Evolutionary conservation across 805 yeast species (phyloP).

Genomic region (Nadsonia fulvescens): DNA sequence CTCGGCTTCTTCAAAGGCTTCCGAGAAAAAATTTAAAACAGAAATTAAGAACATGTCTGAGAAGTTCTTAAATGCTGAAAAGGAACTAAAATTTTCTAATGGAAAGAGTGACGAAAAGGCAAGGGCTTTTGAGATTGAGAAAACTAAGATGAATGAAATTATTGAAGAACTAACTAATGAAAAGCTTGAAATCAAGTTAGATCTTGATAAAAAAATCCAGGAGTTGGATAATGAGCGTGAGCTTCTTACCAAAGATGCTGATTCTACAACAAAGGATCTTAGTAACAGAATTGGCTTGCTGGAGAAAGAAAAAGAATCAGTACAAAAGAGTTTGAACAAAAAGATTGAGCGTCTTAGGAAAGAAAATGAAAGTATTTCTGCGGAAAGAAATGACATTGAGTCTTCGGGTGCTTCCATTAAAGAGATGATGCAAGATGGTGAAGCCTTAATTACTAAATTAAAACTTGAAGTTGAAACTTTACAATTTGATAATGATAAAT

Average conservation of each 20-base stretch:
- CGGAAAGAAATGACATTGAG: slow-evolving; percentile 2
- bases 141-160: slow-evolving; percentile 1
- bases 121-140: not conserved
- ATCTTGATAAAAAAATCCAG: slow-evolving; percentile 3
- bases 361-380: slow-evolving; percentile 4
- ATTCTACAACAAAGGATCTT: slow-evolving; percentile 6
- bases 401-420: not conserved
- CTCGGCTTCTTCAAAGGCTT: not conserved
- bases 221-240: slow-evolving; percentile 5
- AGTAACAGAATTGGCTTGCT: slow-evolving; percentile 1
- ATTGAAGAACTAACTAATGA: slow-evolving; percentile 4
- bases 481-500: too few relatives aligned
- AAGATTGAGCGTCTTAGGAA: slow-evolving; percentile 2
- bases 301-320: slow-evolving; percentile 4
- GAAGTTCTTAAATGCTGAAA: not conserved
- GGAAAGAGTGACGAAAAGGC: not conserved
- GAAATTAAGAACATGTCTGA: not conserved
- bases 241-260: slow-evolving; percentile 4
- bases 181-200: not conserved
- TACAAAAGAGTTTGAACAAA: slow-evolving; percentile 2
- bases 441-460: not conserved
- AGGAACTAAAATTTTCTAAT: not conserved
- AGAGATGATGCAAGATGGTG: not conserved
- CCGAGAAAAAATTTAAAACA: slow-evolving; percentile 1
- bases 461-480: slow-evolving; percentile 2